phyloP scores from a whole-genome alignment of 345 rosid genomes.

The Euphorbia tirucalli region DNA sequence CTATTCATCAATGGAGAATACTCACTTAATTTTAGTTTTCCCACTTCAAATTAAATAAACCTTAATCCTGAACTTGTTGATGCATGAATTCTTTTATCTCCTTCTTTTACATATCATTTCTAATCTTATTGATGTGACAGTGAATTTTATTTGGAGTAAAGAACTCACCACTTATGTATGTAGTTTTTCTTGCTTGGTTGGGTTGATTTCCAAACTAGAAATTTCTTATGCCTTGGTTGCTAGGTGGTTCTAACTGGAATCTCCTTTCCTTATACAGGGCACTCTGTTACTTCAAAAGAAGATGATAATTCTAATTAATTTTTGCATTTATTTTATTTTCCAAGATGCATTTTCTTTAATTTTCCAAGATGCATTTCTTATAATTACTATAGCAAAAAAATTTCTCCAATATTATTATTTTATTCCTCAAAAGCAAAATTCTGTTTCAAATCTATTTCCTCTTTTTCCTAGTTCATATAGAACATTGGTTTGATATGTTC shows the following conservation, averaged over 20 bases:
- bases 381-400: no score
- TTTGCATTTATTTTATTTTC: no score
- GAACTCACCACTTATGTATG: background rate
- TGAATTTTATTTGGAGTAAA: background rate
- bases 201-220: background rate
- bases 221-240: background rate
- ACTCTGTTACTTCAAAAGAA: background rate
- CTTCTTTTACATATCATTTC: background rate
- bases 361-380: no score
- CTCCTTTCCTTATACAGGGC: background rate
- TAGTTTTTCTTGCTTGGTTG: background rate
- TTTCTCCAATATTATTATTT: no score
- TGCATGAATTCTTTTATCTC: background rate
- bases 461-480: background rate
- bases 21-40: no score
- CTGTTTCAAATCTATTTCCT: background rate
- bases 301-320: background rate
- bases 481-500: background rate
- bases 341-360: no score
- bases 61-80: background rate
- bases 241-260: background rate
- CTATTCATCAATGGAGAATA: no score
- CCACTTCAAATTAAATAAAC: no score
- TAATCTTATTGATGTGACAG: background rate
- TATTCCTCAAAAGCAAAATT: background rate